Evolutionary conservation across 78 protist genomes (phyloP).

Genomic region (Dictyostelium capitatum): DNA sequence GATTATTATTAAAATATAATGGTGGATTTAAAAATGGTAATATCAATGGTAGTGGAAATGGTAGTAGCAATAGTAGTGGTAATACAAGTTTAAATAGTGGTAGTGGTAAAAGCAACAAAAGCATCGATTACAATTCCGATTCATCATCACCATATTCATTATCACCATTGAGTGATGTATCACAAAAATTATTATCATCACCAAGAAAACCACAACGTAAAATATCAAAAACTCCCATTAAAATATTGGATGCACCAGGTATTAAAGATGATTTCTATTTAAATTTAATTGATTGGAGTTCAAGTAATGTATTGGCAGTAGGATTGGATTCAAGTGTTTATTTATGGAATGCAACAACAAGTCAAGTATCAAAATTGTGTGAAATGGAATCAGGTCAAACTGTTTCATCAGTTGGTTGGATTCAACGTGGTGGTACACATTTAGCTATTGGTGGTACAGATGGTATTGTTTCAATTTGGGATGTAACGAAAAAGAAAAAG

Average conservation of each 20-base stretch:
- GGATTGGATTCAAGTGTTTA: slow-evolving; percentile 94
- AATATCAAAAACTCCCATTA: slow-evolving; percentile 54
- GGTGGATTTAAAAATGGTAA: no score
- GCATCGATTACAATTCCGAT: neutral
- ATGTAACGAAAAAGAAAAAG: slow-evolving; percentile 74
- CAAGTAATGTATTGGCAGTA: slow-evolving; percentile 94
- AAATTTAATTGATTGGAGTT: slow-evolving; percentile 97
- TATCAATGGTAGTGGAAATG: no score
- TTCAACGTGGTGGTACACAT: slow-evolving; percentile 64
- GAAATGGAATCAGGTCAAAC: slow-evolving; percentile 26
- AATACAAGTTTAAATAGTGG: no score
- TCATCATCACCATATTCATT: slow-evolving; percentile 34
- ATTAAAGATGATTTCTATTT: slow-evolving; percentile 97
- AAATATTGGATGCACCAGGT: slow-evolving; percentile 77
- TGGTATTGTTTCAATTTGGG: slow-evolving; percentile 93
- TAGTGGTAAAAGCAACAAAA: no score
- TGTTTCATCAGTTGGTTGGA: slow-evolving; percentile 61
- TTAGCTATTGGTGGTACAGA: slow-evolving; percentile 95
- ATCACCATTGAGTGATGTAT: slow-evolving; percentile 33
- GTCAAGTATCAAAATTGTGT: slow-evolving; percentile 84
- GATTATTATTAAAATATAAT: neutral
- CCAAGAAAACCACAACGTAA: slow-evolving; percentile 73
- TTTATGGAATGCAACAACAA: slow-evolving; percentile 95
- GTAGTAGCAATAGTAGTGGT: no score
- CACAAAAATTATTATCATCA: slow-evolving; percentile 60